Evolutionary conservation across 768 basidiomycete genomes (phyloP), one percentile per base, ranked within the genome.

Genomic region (Cystofilobasidium ferigula): DNA sequence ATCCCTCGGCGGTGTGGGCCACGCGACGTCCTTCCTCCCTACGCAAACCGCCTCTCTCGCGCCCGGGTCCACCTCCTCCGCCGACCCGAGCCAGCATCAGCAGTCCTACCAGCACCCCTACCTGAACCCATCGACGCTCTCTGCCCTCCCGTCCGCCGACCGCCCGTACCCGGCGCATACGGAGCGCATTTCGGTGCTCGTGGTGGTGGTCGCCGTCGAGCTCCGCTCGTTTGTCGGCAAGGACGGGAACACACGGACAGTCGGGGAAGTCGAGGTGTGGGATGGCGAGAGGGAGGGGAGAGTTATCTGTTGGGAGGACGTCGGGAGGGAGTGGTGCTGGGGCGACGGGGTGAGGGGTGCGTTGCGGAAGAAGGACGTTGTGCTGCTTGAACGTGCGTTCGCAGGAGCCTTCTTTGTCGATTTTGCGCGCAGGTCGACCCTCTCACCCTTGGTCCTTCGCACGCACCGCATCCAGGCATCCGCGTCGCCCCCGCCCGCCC

Each of bases 11-110:
- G n/a, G n/a, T n/a, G n/a, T n/a, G n/a, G n/a, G n/a, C n/a, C n/a
- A n/a, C 34, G 22, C 56, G 5, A 38, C 57, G 24, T 58, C 57
- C 36, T 58, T 58, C 22, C 57, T 58, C 13, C 57, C 57, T 2
- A 58, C 57, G 4, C 57, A 58, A 58, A n/a, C 22, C 36, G 34
- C 22, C 22, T 53, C 48, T 10, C 22, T 53, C 42, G 35, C 32
- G 24, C 8, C 35, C 16, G 35, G 34, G 26, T 58, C 24, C 8
- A 38, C 36, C 57, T 35, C 3, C 38, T 18, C 57, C n/a, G 28
- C 10, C 30, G 28, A 5, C 10, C 34, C 34, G 7, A 28, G 20
- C 57, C 24, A 20, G 35, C 57, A 1, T 30, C 57, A 8, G 24
- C 57, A 3, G 24, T 35, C 24, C 10, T 40, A 1, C n/a, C 10